These are phyloP conservation scores for Phytophthora fragariae DNA, from an alignment of 352 stramenopile genomes.

Conservation along the genomic window DNA sequence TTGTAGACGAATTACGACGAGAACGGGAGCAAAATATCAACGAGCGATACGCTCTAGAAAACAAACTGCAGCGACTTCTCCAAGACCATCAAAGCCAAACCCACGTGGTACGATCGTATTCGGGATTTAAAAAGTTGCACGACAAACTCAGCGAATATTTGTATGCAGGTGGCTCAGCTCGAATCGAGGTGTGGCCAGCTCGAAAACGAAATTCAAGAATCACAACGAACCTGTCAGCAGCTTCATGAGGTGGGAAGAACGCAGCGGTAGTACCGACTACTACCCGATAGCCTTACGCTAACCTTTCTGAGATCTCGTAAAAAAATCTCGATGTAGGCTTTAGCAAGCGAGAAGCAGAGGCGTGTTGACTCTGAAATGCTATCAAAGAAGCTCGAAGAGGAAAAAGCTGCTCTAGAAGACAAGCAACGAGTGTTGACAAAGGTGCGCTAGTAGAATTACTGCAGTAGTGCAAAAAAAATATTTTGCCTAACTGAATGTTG, in stretches of 20 bases:
- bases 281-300: too few relatives aligned
- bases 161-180: constrained; percentile 28
- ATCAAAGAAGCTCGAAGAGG: constrained; percentile 30
- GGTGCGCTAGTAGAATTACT: constrained; percentile 23
- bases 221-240: constrained; percentile 23
- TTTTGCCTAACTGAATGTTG: not conserved
- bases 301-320: too few relatives aligned
- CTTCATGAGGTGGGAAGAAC: constrained; percentile 27
- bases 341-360: constrained; percentile 24
- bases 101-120: constrained; percentile 14
- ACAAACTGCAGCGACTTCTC: constrained; percentile 29
- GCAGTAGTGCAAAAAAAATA: not conserved
- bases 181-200: constrained; percentile 31
- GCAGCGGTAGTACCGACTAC: not conserved
- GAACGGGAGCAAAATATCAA: constrained; percentile 39
- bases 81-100: constrained; percentile 38
- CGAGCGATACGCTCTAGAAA: constrained; percentile 39
- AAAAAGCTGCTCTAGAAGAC: constrained; percentile 59
- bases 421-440: constrained; percentile 47
- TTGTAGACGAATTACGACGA: constrained; percentile 40
- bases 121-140: not conserved
- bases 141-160: not conserved
- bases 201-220: constrained; percentile 21
- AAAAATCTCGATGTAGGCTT: constrained; percentile 7
- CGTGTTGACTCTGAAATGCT: constrained; percentile 27